Evolutionary conservation across 768 basidiomycete species (phyloP), one percentile per base, ranked within the genome.

Genomic region (Roridomyces roridus): DNA sequence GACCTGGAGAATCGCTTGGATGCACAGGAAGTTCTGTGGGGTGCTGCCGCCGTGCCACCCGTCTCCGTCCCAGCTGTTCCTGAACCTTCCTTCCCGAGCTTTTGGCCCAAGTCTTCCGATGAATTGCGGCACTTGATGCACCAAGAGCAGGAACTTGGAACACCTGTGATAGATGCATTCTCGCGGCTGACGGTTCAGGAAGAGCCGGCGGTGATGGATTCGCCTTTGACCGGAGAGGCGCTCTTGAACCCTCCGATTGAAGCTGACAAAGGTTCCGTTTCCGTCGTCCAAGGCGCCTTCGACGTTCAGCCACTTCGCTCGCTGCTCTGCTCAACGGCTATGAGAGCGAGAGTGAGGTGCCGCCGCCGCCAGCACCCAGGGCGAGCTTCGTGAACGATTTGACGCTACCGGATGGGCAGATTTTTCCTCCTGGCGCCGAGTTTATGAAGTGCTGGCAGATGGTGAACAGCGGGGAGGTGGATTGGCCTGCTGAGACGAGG

Each of bases 361-460:
- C 7, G 31, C 11, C 31, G 31, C 31, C 31, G 7, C 31, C 31
- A 10, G 7, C 31, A 15, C 31, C 31, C 31, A 34, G 31, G 15
- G 88, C 89, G 4, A 74, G 73, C 6, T 87, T 87, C 57, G 57
- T 92, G 6, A 77, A 77, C 31, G 88, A 93, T 67, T 77, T 86
- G 36, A 92, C 89, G 29, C 86, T 91, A 46, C 76, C 82, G 5
- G 87, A 89, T 62, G 92, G 91, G 1, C 89, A 92, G 63, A 71
- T 77, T 21, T 89, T 94, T 67, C 90, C 91, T 26, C 86, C 91
- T 7, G 92, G 92, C 29, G 91, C 90, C 0, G 90, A 91, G 68
- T 95, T 94, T 65, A 82, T 92, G 51, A 94, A 94, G 72, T 85
- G 85, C 20, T 95, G 92, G 92, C 77, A 79, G 52, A 80, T 94